Evolutionary conservation across 352 stramenopile genomes (phyloP), one percentile per base, ranked within the genome.

Genomic region (Globisporangium irregulare): DNA sequence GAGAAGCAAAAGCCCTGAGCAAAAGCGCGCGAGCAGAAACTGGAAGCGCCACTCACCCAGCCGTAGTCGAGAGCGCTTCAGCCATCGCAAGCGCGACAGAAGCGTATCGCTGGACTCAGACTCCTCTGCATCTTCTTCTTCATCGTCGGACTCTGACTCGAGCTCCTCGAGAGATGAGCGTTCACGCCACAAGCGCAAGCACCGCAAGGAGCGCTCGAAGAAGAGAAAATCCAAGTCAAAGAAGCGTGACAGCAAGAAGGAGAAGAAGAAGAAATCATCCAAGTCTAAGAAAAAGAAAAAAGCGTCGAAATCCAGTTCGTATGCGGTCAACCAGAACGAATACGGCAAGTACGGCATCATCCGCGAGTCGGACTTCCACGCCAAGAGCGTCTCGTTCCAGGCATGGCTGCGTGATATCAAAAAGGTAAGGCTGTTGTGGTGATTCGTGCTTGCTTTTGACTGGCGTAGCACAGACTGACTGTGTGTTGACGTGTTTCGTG

Each of bases 311-410:
- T 51, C 27, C 2, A 74, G 73, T n/a, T 83, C 77, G 43, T 62
- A 73, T 38, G 89, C 87, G 7, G 86, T 97, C 63, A 82, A 97
- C 70, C 91, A 97, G 73, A 90, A 96, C 62, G 79, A 91, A 59
- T 99, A 98, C 80, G 97, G 97, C 67, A 98, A 98, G 75, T 98
- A 97, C 69, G 97, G 97, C n/a, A 98, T 99, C 46, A 75, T 99
- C 34, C 87, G 90, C 65, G 80, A 98, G 66, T 91, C 82, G 1
- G 94, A 99, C 73, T 98, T 95, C 73, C 93, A 96, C 75, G 71
- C 56, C 63, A 97, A 97, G 75, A 89, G 81, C 64, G 83, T 94
- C 56, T 97, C 88, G 25, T 99, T 99, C 78, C 92, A 98, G 73
- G 89, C 88, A n/a, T 99, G 97, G 91, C 82, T 98, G 58, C 82